These are phyloP conservation scores for Nannizziopsis barbatae DNA, from an alignment of 2,329 filamentous ascomycete species.

Conservation along the genomic window DNA sequence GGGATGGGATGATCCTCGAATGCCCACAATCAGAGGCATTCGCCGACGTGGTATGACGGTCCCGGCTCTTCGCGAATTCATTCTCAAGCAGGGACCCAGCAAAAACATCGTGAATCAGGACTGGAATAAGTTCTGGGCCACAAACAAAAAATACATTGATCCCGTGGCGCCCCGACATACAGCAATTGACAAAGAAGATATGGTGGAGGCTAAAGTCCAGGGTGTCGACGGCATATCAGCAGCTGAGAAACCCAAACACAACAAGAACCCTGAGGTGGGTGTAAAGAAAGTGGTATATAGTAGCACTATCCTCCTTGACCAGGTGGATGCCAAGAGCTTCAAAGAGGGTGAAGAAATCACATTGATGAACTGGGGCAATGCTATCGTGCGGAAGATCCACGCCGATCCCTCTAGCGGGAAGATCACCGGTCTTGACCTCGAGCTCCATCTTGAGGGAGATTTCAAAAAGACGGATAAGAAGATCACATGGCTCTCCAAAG, in stretches of 20 bases:
- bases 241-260: slow-evolving; percentile 29
- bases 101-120: slow-evolving; percentile 34
- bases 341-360: slow-evolving; percentile 26
- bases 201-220: slow-evolving; percentile 35
- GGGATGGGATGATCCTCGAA: slow-evolving; percentile 43
- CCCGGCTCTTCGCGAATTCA: slow-evolving; percentile 28
- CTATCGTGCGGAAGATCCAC: slow-evolving; percentile 40
- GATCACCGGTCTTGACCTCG: slow-evolving; percentile 62
- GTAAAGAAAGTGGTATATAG: slow-evolving; percentile 26
- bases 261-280: slow-evolving; percentile 25
- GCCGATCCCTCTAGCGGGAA: slow-evolving; percentile 39
- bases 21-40: slow-evolving; percentile 43
- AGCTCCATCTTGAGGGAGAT: slow-evolving; percentile 85
- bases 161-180: slow-evolving; percentile 35
- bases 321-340: slow-evolving; percentile 25
- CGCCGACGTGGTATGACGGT: slow-evolving; percentile 29
- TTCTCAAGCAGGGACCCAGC: slow-evolving; percentile 32
- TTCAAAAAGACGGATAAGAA: slow-evolving; percentile 96
- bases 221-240: slow-evolving; percentile 44
- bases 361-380: slow-evolving; percentile 59
- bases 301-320: slow-evolving; percentile 23
- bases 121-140: slow-evolving; percentile 33
- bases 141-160: slow-evolving; percentile 66
- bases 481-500: slow-evolving; percentile 77
- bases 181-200: slow-evolving; percentile 21